These are phyloP conservation scores for Pisolithus tinctorius DNA, from an alignment of 768 basidiomycete species.

Conservation along the genomic window DNA sequence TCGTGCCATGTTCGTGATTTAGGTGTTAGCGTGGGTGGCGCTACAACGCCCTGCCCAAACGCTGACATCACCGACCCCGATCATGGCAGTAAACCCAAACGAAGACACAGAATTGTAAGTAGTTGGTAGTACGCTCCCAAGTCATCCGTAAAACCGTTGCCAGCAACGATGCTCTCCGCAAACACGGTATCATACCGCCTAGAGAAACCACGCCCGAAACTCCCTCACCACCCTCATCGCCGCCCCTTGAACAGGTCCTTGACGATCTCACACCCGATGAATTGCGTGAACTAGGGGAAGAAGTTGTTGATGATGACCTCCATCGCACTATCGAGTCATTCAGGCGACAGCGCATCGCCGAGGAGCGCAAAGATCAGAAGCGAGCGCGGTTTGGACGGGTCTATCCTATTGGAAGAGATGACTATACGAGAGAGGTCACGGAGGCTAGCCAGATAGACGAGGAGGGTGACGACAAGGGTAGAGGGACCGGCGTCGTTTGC, in stretches of 20 bases:
- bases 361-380: constrained; percentile 51
- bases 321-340: constrained; percentile 67
- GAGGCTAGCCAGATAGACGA: constrained; percentile 77
- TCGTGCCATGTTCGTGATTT: too few relatives aligned
- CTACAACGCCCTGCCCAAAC: too few relatives aligned
- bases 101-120: constrained; percentile 97
- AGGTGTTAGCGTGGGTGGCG: too few relatives aligned
- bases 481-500: constrained; percentile 89
- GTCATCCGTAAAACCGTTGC: not conserved
- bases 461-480: constrained; percentile 55
- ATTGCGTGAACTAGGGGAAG: constrained; percentile 63
- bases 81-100: constrained; percentile 70
- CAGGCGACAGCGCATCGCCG: constrained; percentile 54
- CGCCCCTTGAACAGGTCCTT: constrained; percentile 61
- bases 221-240: constrained; percentile 79
- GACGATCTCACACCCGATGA: constrained; percentile 57
- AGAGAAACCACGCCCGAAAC: constrained; percentile 58
- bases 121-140: too few relatives aligned
- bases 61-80: constrained; percentile 1
- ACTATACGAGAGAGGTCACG: constrained; percentile 93
- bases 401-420: constrained; percentile 85
- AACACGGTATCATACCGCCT: constrained; percentile 85
- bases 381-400: constrained; percentile 75
- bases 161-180: constrained; percentile 91
- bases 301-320: constrained; percentile 67